Conservation (phyloP, 805 yeast genomes). For the Yamadazyma paraphyllophila region DNA sequence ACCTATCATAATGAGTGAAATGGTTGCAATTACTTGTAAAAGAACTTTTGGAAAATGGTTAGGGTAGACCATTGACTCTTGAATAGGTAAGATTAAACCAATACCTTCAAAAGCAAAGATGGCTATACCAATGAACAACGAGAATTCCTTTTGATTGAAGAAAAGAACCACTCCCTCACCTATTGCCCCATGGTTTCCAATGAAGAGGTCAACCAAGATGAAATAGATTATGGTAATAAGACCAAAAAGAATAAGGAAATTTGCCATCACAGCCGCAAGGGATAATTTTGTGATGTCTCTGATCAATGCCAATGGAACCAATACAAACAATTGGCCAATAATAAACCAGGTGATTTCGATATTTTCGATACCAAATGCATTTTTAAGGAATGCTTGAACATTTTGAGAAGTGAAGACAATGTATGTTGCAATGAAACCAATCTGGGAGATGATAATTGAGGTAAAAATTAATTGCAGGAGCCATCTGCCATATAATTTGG, state of each 20-base stretch:
- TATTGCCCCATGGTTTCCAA: slow-evolving; percentile 36
- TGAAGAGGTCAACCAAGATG: slow-evolving; percentile 44
- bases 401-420: slow-evolving; percentile 77
- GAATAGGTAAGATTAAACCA: slow-evolving; percentile 77
- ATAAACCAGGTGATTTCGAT: slow-evolving; percentile 49
- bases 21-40: slow-evolving; percentile 57
- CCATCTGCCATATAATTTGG: slow-evolving; percentile 59
- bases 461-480: slow-evolving; percentile 60
- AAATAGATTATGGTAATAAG: slow-evolving; percentile 61
- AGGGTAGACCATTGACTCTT: slow-evolving; percentile 77
- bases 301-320: slow-evolving; percentile 68
- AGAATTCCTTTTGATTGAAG: slow-evolving; percentile 59
- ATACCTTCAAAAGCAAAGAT: slow-evolving; percentile 89
- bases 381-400: slow-evolving; percentile 57
- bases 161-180: slow-evolving; percentile 49
- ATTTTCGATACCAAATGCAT: slow-evolving; percentile 43
- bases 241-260: slow-evolving; percentile 65
- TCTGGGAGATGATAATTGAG: slow-evolving; percentile 67
- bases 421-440: slow-evolving; percentile 81
- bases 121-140: slow-evolving; percentile 78
- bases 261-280: slow-evolving; percentile 68
- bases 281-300: slow-evolving; percentile 77
- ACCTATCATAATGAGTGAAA: slow-evolving; percentile 58
- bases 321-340: slow-evolving; percentile 51
- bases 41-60: slow-evolving; percentile 68